Conservation (phyloP, 1,139 yeast species). For the Citeromyces siamensis region DNA sequence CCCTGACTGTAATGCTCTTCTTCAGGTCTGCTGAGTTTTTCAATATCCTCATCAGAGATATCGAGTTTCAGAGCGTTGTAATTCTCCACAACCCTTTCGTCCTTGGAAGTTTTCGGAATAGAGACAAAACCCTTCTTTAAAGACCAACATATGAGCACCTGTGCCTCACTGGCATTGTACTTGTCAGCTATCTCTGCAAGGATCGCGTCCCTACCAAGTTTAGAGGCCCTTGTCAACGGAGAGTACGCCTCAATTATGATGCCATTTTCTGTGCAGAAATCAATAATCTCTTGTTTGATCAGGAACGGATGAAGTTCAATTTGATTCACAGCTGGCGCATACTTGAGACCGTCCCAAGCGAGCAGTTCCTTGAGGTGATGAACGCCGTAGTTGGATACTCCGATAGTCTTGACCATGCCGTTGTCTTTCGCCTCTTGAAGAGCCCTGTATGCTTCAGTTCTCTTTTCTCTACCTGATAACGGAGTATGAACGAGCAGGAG, state of each 20-base stretch:
- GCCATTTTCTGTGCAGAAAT: conserved; percentile 36
- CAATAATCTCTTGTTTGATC: conserved; percentile 50
- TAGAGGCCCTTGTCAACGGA: conserved; percentile 56
- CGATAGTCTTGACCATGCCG: conserved; percentile 44
- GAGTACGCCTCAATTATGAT: conserved; percentile 58
- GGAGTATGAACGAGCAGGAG: conserved; percentile 51
- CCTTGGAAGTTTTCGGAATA: conserved; percentile 15
- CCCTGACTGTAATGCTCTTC: conserved; percentile 2
- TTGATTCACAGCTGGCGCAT: conserved; percentile 50
- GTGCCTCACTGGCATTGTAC: conserved; percentile 41
- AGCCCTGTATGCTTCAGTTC: conserved; percentile 48
- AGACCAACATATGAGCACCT: conserved; percentile 59
- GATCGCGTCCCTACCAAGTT: conserved; percentile 35
- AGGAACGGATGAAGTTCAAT: conserved; percentile 72
- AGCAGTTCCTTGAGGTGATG: conserved; percentile 50
- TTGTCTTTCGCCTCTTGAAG: conserved; percentile 52
- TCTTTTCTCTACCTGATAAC: conserved; percentile 31
- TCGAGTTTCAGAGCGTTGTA: conserved; percentile 1
- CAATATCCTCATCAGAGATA: background rate
- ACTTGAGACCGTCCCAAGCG: conserved; percentile 34
- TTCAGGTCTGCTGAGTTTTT: conserved; percentile 2
- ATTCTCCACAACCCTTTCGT: conserved; percentile 5
- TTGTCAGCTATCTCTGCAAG: conserved; percentile 40
- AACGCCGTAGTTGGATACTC: conserved; percentile 62
- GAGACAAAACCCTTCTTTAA: conserved; percentile 35